Evolutionary conservation across 2,329 filamentous ascomycete species (phyloP).

Genomic region (Fusarium miscanthi): DNA sequence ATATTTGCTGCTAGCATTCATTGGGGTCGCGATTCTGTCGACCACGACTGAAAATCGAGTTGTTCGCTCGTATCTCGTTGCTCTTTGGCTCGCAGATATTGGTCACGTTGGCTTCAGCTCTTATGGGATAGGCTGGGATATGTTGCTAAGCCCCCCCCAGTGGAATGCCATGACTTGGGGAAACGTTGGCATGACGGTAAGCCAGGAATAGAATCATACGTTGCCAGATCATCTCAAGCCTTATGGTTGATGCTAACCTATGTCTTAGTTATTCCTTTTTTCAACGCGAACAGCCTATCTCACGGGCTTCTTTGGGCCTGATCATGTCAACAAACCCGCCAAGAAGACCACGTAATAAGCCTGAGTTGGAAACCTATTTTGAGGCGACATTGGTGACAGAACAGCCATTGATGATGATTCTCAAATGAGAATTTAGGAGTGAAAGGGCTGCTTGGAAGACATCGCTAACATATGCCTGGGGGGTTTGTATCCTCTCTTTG

Average conservation of each 20-base stretch:
- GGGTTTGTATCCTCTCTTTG: neutral
- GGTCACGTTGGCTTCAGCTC: constrained; percentile 72
- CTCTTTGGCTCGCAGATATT: constrained; percentile 73
- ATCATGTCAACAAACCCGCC: constrained; percentile 40
- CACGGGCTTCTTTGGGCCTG: constrained; percentile 67
- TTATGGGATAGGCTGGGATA: constrained; percentile 67
- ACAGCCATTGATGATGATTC: neutral
- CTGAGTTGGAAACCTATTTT: neutral
- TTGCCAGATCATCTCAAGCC: neutral
- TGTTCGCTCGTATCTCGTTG: constrained; percentile 73
- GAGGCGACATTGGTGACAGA: neutral
- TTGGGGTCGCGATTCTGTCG: constrained; percentile 72
- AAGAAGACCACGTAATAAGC: constrained; percentile 45
- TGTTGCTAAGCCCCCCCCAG: constrained; percentile 61
- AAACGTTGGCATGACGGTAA: constrained; percentile 74
- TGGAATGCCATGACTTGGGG: constrained; percentile 82
- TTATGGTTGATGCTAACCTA: neutral
- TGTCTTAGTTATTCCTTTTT: constrained; percentile 63
- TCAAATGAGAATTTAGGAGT: neutral
- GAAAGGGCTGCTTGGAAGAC: neutral
- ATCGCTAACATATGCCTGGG: neutral
- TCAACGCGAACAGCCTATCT: constrained; percentile 68
- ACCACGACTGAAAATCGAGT: constrained; percentile 73
- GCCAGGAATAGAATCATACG: constrained; percentile 31
- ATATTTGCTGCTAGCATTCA: constrained; percentile 73